Conservation (phyloP, 331 rosid species). For the Rosa hybrid region DNA sequence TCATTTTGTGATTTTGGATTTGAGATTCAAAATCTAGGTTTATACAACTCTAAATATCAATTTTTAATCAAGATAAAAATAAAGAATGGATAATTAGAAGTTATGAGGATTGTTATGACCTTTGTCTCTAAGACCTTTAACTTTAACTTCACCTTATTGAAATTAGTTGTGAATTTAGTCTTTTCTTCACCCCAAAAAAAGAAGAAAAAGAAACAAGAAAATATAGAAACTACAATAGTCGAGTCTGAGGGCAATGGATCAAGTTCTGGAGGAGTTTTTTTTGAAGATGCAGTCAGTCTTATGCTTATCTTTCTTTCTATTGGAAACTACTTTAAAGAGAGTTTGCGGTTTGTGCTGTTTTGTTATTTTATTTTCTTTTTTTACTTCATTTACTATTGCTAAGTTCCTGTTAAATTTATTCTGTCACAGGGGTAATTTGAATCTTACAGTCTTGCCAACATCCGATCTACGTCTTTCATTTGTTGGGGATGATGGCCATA, state of each 20-base stretch:
- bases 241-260: neutral
- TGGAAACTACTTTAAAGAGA: neutral
- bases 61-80: neutral
- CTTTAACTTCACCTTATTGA: neutral
- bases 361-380: neutral
- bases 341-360: neutral
- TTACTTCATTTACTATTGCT: neutral
- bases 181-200: neutral
- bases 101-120: neutral
- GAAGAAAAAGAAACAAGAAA: neutral
- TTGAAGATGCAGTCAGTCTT: neutral
- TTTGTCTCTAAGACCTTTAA: neutral
- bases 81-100: neutral
- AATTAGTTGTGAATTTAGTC: neutral
- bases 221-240: neutral
- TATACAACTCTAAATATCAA: neutral
- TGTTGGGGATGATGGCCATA: conserved; percentile 75
- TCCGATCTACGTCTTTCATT: conserved; percentile 86
- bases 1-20: neutral
- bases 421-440: conserved; percentile 79
- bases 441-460: conserved; percentile 75
- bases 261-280: neutral
- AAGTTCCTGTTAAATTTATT: conserved; percentile 11
- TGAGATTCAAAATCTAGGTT: neutral
- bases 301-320: neutral